phyloP scores from a whole-genome alignment of 805 yeast species.

The Teunomyces kruisii region DNA sequence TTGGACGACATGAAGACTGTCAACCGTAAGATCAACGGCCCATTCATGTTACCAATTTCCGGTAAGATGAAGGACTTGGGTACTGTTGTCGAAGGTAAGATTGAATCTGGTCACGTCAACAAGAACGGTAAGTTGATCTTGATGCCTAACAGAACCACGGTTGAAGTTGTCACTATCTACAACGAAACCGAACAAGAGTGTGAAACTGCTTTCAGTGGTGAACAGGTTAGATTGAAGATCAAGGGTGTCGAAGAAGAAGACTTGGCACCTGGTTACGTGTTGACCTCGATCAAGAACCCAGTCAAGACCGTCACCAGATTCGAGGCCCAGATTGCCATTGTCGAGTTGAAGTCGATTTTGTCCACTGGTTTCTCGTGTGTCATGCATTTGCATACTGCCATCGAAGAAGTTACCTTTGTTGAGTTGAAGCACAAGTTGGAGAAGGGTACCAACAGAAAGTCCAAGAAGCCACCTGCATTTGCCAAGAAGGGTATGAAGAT shows the following conservation, averaged over 20 bases:
- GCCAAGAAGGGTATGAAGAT: conserved; percentile 99
- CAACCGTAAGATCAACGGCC: conserved; percentile 86
- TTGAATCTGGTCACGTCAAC: conserved; percentile 91
- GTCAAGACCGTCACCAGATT: conserved; percentile 87
- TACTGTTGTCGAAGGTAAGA: conserved; percentile 96
- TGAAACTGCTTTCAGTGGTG: conserved; percentile 89
- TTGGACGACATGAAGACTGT: conserved; percentile 79
- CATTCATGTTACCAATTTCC: conserved; percentile 95
- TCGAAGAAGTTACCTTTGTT: conserved; percentile 86
- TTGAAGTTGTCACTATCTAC: conserved; percentile 84
- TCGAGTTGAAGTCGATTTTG: conserved; percentile 90
- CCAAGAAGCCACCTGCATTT: conserved; percentile 96
- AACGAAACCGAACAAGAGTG: conserved; percentile 97
- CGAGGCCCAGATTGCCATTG: conserved; percentile 96
- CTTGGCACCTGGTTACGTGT: conserved; percentile 84
- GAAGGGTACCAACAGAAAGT: conserved; percentile 94
- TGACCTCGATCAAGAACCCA: conserved; percentile 83
- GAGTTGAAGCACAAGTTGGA: conserved; percentile 89
- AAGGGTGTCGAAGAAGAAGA: conserved; percentile 98
- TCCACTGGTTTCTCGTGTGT: conserved; percentile 97
- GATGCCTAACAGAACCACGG: conserved; percentile 87
- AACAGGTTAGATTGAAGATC: conserved; percentile 89
- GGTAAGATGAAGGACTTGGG: conserved; percentile 97
- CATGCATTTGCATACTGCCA: conserved; percentile 98
- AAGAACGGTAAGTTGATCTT: conserved; percentile 72